Percentiles rank a stretch among this genome's conserved stretches.
phyloP scores from a whole-genome alignment of 2,329 filamentous ascomycete species.

The Trichoderma koningiopsis region DNA sequence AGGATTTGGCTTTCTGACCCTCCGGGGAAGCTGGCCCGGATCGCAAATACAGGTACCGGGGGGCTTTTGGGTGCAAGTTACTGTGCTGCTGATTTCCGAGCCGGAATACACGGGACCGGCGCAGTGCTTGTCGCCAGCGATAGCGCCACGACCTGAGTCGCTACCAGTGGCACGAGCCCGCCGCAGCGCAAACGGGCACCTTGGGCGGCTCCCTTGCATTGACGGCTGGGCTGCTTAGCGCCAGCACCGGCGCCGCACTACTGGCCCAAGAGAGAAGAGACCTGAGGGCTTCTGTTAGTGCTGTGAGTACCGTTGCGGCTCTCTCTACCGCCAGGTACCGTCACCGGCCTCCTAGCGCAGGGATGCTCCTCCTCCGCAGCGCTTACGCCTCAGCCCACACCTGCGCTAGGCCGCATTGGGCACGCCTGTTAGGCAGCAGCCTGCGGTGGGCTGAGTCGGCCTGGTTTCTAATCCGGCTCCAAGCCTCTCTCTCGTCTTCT shows the following conservation, averaged over 20 bases:
- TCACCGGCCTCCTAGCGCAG: conserved; percentile 12
- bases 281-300: conserved; percentile 18
- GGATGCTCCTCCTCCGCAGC: conserved; percentile 27
- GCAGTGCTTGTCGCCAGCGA: conserved; percentile 1
- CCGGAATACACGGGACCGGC: conserved; percentile 16
- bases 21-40: neutral
- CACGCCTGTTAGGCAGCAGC: conserved; percentile 31
- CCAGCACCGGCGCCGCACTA: conserved; percentile 8
- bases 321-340: conserved; percentile 12
- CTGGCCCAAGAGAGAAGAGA: neutral
- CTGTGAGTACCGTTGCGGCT: conserved; percentile 14
- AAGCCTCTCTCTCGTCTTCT: neutral
- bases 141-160: conserved; percentile 12
- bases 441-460: conserved; percentile 29
- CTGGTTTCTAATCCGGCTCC: conserved; percentile 27
- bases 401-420: conserved; percentile 27
- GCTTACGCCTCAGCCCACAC: conserved; percentile 27
- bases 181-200: neutral
- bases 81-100: conserved; percentile 13
- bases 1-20: neutral
- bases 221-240: neutral
- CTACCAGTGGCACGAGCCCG: neutral
- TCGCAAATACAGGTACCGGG: neutral
- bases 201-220: neutral
- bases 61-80: neutral